Evolutionary conservation across 495 filamentous ascomycete genomes (phyloP), one percentile per base, ranked within the genome.

Genomic region (Neurospora cerealis): DNA sequence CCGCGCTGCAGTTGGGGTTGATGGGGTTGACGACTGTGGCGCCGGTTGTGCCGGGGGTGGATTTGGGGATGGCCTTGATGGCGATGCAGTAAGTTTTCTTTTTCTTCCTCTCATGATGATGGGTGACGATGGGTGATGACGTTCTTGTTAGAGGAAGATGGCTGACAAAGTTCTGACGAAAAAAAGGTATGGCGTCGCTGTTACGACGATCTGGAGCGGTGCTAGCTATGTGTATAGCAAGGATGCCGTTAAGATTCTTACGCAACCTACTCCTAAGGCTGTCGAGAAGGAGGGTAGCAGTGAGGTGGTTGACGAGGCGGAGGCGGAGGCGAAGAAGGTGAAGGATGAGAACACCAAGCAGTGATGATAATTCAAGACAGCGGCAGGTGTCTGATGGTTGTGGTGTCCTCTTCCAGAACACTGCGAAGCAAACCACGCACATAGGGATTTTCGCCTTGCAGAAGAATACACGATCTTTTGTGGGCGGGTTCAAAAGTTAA

Each of bases 161-260:
- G 3, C 71, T 69, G 19, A 70, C 38, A 34, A 8, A 32, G 38
- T 17, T 77, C 6, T 42, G 37, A 42, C 19, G 60, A 48, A 15
- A 24, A 41, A 72, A 21, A 91, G 90, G 74, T 92, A 93, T 76
- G 82, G 94, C 42, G 93, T 96, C 8, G 93, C 92, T 0, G 87
- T 87, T 0, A 96, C 93, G 13, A 96, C 93, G 1, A 79, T 95
- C 17, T 94, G 93, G 93, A 95, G 92, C 39, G 93, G 93, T 21
- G 84, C 93, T 5, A 93, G 92, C 79, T 96, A 96, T 77, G 83
- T 95, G 40, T 93, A 91, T 78, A 91, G 90, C 72, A 93, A 92
- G 77, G 89, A 94, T 77, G 93, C 92, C 0, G 92, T 95, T 60
- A 93, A 90, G 79, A 95, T 95, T 69, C 79, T 96, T 13, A 89